Percentiles rank a stretch among this genome's conserved stretches.
Conservation (phyloP, 2,329 filamentous ascomycete genomes). For the Penicillium sp. region DNA sequence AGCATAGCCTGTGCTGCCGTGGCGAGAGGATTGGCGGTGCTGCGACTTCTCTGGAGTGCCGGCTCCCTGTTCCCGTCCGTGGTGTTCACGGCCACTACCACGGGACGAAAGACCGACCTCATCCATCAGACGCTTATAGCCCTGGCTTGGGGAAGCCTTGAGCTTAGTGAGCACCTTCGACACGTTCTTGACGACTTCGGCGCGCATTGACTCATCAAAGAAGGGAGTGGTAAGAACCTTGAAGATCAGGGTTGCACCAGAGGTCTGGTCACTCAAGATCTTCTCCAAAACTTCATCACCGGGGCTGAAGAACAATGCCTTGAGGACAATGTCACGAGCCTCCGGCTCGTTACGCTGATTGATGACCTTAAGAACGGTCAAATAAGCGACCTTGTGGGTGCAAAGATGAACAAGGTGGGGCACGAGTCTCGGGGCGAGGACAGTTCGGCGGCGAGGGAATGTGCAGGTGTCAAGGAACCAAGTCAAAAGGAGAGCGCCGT, state of each 20-base stretch:
- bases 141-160: constrained; percentile 91
- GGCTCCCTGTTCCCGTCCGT: constrained; percentile 38
- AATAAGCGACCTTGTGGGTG: constrained; percentile 97
- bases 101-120: constrained; percentile 82
- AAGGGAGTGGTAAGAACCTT: constrained; percentile 97
- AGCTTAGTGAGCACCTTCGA: constrained; percentile 84
- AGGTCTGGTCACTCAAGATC: constrained; percentile 87
- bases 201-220: constrained; percentile 87
- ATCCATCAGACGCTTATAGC: constrained; percentile 98
- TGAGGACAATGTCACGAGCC: constrained; percentile 84
- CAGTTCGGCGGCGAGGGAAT: constrained; percentile 86
- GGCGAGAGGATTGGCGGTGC: constrained; percentile 46
- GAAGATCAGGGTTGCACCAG: constrained; percentile 94
- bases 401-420: constrained; percentile 93
- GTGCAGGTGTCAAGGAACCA: constrained; percentile 99
- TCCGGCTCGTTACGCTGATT: constrained; percentile 96
- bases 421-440: constrained; percentile 87
- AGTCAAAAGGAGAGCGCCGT: constrained; percentile 88
- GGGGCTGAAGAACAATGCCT: constrained; percentile 87
- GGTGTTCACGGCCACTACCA: constrained; percentile 41
- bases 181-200: constrained; percentile 87
- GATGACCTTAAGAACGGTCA: constrained; percentile 96
- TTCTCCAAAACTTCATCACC: constrained; percentile 86
- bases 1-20: constrained; percentile 39
- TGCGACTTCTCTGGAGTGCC: constrained; percentile 44